phyloP scores from a whole-genome alignment of 257 asterid species.

The Forsythia viridissima region DNA sequence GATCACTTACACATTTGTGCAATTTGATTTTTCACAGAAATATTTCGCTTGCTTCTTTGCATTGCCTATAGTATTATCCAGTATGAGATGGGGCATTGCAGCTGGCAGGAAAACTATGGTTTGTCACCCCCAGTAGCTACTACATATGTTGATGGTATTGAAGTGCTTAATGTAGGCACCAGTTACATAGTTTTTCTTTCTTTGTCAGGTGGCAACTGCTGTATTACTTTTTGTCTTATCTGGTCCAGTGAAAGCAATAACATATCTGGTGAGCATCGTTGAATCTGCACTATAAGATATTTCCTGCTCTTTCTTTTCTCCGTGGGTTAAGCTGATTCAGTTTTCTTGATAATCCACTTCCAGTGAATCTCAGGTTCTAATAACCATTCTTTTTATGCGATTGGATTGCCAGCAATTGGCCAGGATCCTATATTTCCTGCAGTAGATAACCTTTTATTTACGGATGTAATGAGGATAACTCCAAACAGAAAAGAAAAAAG shows the following conservation, averaged over 20 bases:
- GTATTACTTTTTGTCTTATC: conserved; percentile 81
- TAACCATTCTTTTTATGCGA: not conserved
- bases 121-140: conserved; percentile 10
- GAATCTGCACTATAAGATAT: conserved; percentile 7
- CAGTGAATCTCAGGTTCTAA: not conserved
- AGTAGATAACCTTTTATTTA: not conserved
- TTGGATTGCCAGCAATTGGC: not conserved
- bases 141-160: not conserved
- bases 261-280: conserved; percentile 72
- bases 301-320: not conserved
- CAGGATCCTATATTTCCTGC: not conserved
- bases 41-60: conserved; percentile 91
- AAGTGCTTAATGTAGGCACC: not conserved
- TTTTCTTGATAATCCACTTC: not conserved
- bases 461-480: not conserved
- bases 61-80: conserved; percentile 87
- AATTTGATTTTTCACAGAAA: conserved; percentile 52
- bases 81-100: conserved; percentile 89
- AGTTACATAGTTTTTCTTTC: conserved; percentile 21
- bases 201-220: conserved; percentile 74
- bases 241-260: conserved; percentile 92
- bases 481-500: not conserved
- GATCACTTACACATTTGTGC: not conserved
- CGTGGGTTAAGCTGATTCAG: not conserved
- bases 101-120: conserved; percentile 99